Conservation (phyloP, 2,329 filamentous ascomycete genomes). For the Cladosporium sp. region DNA sequence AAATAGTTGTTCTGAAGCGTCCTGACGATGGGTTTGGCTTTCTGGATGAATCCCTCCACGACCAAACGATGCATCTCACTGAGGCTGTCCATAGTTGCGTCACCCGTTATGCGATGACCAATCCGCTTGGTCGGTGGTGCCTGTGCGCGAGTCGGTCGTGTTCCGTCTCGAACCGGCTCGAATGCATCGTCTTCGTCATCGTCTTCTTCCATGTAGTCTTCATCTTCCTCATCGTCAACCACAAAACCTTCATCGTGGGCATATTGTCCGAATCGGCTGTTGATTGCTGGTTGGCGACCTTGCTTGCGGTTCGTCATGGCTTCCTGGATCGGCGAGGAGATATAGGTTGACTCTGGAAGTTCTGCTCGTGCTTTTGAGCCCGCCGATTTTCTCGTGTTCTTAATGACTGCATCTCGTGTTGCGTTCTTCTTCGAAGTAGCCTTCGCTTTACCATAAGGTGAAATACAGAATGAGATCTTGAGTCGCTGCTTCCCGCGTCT, state of each 20-base stretch:
- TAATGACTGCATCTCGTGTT: constrained; percentile 19
- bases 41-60: constrained; percentile 60
- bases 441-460: constrained; percentile 15
- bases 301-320: constrained; percentile 28
- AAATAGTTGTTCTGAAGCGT: constrained; percentile 57
- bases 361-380: constrained; percentile 1
- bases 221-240: constrained; percentile 37
- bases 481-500: constrained; percentile 40
- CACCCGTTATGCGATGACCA: constrained; percentile 57
- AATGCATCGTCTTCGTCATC: constrained; percentile 44
- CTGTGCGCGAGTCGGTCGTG: constrained; percentile 17
- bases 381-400: constrained; percentile 22
- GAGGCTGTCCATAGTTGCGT: constrained; percentile 52
- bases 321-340: constrained; percentile 59
- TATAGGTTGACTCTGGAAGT: constrained; percentile 57
- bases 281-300: constrained; percentile 23
- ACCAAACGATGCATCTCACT: constrained; percentile 59
- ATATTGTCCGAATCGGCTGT: constrained; percentile 32
- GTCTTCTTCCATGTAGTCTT: constrained; percentile 34
- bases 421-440: constrained; percentile 12
- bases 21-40: constrained; percentile 59
- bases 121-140: constrained; percentile 31
- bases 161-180: constrained; percentile 40
- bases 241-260: constrained; percentile 35
- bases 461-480: constrained; percentile 49